Percentiles rank a stretch among this genome's conserved stretches.
These are phyloP conservation scores for Aphanomyces euteiches DNA, from an alignment of 352 stramenopile species.

Conservation along the genomic window DNA sequence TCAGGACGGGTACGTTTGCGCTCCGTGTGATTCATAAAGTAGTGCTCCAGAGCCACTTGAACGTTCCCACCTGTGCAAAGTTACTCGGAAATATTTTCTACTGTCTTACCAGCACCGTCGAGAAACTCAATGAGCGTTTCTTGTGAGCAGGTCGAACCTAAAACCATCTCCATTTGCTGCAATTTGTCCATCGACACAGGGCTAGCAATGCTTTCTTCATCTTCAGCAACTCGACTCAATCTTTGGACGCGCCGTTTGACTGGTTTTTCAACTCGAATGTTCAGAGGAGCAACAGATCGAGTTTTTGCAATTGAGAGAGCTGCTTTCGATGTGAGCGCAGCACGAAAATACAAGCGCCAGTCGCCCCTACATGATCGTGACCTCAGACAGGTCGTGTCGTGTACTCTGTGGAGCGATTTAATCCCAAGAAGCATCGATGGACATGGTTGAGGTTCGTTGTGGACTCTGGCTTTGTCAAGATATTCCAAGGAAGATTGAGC, in stretches of 20 bases:
- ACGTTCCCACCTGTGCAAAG: constrained; percentile 61
- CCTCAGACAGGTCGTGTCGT: too few relatives aligned
- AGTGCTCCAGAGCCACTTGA: constrained; percentile 83
- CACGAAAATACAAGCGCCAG: constrained; percentile 69
- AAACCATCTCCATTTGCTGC: constrained; percentile 82
- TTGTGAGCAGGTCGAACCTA: constrained; percentile 64
- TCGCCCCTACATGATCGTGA: constrained; percentile 12
- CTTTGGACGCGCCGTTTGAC: neutral
- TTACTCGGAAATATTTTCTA: constrained; percentile 66
- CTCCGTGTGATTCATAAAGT: constrained; percentile 78
- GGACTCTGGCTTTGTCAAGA: constrained; percentile 10
- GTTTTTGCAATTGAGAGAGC: constrained; percentile 14
- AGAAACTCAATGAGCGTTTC: constrained; percentile 68
- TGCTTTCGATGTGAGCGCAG: constrained; percentile 67
- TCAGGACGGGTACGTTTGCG: constrained; percentile 36
- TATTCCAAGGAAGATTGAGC: constrained; percentile 27
- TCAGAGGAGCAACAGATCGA: constrained; percentile 2
- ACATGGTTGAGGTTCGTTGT: constrained; percentile 39
- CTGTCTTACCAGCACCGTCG: constrained; percentile 54
- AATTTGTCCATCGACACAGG: constrained; percentile 44
- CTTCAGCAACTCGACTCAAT: constrained; percentile 23
- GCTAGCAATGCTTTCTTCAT: constrained; percentile 45
- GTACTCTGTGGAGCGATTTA: constrained; percentile 33
- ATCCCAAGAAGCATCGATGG: constrained; percentile 75
- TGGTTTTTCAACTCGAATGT: constrained; percentile 22